These are phyloP conservation scores for Lepidium campestre DNA, from an alignment of 441 rosid genomes.

Conservation along the genomic window DNA sequence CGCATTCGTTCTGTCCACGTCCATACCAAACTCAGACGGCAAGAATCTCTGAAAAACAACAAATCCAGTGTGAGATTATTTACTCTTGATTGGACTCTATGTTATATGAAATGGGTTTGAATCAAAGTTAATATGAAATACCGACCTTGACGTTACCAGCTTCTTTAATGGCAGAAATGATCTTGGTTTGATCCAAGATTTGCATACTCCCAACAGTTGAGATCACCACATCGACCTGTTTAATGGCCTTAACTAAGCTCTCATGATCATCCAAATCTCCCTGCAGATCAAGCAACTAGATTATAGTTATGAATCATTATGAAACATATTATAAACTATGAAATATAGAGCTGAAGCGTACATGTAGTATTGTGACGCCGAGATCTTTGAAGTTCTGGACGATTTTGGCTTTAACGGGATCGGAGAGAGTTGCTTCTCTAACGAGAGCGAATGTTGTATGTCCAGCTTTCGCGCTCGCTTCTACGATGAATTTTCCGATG, in stretches of 20 bases:
- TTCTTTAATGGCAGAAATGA: constrained; percentile 55
- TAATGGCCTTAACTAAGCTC: constrained; percentile 48
- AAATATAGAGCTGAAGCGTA: constrained; percentile 9
- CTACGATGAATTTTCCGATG: constrained; percentile 45
- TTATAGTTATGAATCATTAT: not conserved
- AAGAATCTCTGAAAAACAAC: constrained; percentile 39
- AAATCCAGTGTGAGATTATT: not conserved
- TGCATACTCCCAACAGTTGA: constrained; percentile 41
- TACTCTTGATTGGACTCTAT: not conserved
- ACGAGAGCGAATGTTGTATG: constrained; percentile 44
- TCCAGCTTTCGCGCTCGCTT: constrained; percentile 38
- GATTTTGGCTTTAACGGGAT: constrained; percentile 33
- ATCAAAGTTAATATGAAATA: not conserved
- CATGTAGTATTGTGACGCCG: constrained; percentile 39
- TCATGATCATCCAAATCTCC: constrained; percentile 36
- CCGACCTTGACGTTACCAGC: constrained; percentile 57
- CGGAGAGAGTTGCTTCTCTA: constrained; percentile 36
- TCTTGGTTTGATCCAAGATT: constrained; percentile 46
- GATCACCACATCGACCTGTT: constrained; percentile 55
- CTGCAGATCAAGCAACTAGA: not conserved
- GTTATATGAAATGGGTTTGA: not conserved
- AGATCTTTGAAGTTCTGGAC: constrained; percentile 39
- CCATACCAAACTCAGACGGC: constrained; percentile 62
- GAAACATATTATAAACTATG: not conserved
- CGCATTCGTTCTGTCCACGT: constrained; percentile 42